Percentiles rank a stretch among this genome's conserved stretches.
Evolutionary conservation across 106 monocot genomes (phyloP).

Genomic region (Dendrobium huoshanense): DNA sequence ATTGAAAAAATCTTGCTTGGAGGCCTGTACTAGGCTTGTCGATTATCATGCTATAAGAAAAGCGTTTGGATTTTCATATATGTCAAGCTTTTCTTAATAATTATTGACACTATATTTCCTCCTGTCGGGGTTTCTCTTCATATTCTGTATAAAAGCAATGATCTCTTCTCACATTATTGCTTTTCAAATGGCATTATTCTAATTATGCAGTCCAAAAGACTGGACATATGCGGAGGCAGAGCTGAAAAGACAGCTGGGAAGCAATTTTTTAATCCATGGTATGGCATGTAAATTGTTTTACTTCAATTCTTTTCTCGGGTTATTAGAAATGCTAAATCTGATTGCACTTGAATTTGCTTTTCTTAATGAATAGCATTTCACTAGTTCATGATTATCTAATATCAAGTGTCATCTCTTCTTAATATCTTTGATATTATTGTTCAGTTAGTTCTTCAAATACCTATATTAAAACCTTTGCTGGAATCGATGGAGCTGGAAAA

Average conservation of each 20-base stretch:
- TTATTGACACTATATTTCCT: not conserved
- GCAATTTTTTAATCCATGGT: slow-evolving; percentile 85
- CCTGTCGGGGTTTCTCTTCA: not conserved
- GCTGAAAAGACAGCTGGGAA: slow-evolving; percentile 62
- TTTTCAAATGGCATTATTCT: slow-evolving; percentile 6
- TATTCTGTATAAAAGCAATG: not conserved
- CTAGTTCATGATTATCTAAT: not conserved
- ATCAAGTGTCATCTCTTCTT: not conserved
- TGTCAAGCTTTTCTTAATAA: not conserved
- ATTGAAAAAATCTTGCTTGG: not conserved
- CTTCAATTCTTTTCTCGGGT: not conserved
- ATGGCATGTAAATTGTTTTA: slow-evolving; percentile 9
- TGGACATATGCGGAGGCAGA: slow-evolving; percentile 85
- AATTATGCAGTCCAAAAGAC: slow-evolving; percentile 74
- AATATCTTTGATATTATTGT: slow-evolving; percentile 1
- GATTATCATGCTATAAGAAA: not conserved
- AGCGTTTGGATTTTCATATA: not conserved
- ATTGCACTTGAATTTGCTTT: not conserved
- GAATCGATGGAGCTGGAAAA: slow-evolving; percentile 88
- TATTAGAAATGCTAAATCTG: not conserved
- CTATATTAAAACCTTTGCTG: slow-evolving; percentile 73
- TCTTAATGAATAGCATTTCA: not conserved
- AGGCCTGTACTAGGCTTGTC: not conserved
- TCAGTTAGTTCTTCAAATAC: slow-evolving; percentile 94
- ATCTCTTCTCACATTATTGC: not conserved